Conservation (phyloP, 1,284 basidiomycete genomes). For the Phylloporus sp. region DNA sequence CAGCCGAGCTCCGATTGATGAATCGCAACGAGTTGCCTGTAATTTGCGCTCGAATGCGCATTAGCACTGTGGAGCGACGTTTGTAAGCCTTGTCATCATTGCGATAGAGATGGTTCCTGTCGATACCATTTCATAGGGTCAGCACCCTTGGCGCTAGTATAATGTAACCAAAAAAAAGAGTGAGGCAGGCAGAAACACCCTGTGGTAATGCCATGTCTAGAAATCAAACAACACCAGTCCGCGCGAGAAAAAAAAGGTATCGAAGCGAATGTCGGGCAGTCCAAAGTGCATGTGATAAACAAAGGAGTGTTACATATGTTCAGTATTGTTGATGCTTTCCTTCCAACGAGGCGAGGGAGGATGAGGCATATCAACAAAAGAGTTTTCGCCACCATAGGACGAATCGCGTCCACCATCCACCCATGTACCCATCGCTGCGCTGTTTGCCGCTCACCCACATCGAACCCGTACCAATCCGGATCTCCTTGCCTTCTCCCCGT, state of each 20-base stretch:
- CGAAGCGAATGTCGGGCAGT: constrained; percentile 29
- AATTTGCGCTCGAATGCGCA: too few relatives aligned
- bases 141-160: background rate
- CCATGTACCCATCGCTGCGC: constrained; percentile 69
- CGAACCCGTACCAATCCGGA: constrained; percentile 74
- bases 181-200: background rate
- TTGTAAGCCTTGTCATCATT: background rate
- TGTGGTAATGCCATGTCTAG: constrained; percentile 26
- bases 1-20: background rate
- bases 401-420: constrained; percentile 78
- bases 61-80: background rate
- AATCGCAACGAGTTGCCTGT: background rate
- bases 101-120: background rate
- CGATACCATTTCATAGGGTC: too few relatives aligned
- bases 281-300: constrained; percentile 36
- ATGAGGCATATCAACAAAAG: constrained; percentile 60
- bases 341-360: constrained; percentile 6
- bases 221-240: constrained; percentile 32
- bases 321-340: constrained; percentile 32
- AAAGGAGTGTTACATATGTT: constrained; percentile 44
- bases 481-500: constrained; percentile 56
- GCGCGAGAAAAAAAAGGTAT: constrained; percentile 15
- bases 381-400: constrained; percentile 73
- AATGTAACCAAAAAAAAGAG: background rate
- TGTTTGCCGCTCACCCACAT: constrained; percentile 71